These are phyloP conservation scores for Cyphellophora attinorum DNA, from an alignment of 2,329 filamentous ascomycete species.

Conservation along the genomic window DNA sequence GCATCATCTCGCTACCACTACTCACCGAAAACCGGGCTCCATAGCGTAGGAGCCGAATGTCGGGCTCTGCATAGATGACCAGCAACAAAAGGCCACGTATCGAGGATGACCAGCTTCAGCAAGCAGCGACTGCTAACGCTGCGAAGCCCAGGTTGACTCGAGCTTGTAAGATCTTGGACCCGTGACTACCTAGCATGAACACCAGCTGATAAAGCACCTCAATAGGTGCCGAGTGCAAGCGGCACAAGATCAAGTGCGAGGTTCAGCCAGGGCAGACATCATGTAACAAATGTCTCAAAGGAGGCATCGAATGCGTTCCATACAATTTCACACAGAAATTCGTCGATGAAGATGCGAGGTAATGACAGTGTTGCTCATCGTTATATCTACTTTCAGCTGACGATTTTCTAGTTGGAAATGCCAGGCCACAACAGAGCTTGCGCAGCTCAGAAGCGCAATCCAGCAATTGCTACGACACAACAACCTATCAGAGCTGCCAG, in stretches of 20 bases:
- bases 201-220: too few species aligned
- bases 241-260: slow-evolving; percentile 47
- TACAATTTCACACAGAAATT: slow-evolving; percentile 49
- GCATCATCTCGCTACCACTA: too few species aligned
- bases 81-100: too few species aligned
- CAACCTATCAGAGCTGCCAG: slow-evolving; percentile 29
- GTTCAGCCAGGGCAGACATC: slow-evolving; percentile 35
- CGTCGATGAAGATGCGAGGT: slow-evolving; percentile 44
- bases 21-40: too few species aligned
- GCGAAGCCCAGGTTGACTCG: too few species aligned
- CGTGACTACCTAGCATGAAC: too few species aligned
- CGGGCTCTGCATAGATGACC: too few species aligned
- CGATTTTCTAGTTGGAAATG: slow-evolving; percentile 32
- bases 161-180: too few species aligned
- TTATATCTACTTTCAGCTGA: slow-evolving; percentile 6
- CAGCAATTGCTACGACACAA: slow-evolving; percentile 34
- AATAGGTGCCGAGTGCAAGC: slow-evolving; percentile 41
- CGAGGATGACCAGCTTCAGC: too few species aligned
- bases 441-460: slow-evolving; percentile 35
- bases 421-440: slow-evolving; percentile 30
- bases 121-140: too few species aligned
- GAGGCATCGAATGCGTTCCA: slow-evolving; percentile 42
- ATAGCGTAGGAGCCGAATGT: too few species aligned
- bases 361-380: slow-evolving; percentile 22
- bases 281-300: slow-evolving; percentile 41